These are phyloP conservation scores for Truncatella angustata DNA, from an alignment of 2,329 filamentous ascomycete genomes.

Conservation along the genomic window DNA sequence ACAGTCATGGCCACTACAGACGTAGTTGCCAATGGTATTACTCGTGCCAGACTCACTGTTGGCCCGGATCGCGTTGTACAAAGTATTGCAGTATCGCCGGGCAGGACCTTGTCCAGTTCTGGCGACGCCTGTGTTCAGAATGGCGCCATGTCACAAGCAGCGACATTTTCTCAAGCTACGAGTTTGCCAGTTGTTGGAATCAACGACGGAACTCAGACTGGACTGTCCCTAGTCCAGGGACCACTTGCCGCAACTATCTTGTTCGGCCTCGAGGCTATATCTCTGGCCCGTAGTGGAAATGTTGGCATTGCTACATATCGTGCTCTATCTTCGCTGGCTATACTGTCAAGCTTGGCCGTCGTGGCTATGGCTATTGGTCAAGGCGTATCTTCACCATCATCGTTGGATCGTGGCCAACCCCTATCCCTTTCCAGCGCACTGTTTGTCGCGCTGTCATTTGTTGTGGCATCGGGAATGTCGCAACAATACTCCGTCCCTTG, in stretches of 20 bases:
- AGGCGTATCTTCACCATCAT: background rate
- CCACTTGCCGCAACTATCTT: background rate
- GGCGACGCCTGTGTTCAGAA: too few relatives aligned
- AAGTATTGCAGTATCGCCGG: too few relatives aligned
- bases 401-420: background rate
- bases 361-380: background rate
- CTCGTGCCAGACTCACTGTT: too few relatives aligned
- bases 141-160: too few relatives aligned
- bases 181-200: background rate
- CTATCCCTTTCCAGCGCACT: background rate
- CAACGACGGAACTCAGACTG: background rate
- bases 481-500: conserved; percentile 5
- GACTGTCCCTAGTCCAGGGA: background rate
- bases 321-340: background rate
- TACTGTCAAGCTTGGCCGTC: background rate
- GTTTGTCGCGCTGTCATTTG: conserved; percentile 1
- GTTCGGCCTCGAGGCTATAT: background rate
- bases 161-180: too few relatives aligned
- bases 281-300: background rate
- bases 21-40: too few relatives aligned
- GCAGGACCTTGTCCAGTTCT: too few relatives aligned
- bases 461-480: background rate
- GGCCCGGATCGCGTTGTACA: too few relatives aligned
- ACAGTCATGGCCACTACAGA: too few relatives aligned
- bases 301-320: background rate